Base-by-base conservation (phyloP, 83 land plant genomes). In the Isoetes engelmannii region DNA sequence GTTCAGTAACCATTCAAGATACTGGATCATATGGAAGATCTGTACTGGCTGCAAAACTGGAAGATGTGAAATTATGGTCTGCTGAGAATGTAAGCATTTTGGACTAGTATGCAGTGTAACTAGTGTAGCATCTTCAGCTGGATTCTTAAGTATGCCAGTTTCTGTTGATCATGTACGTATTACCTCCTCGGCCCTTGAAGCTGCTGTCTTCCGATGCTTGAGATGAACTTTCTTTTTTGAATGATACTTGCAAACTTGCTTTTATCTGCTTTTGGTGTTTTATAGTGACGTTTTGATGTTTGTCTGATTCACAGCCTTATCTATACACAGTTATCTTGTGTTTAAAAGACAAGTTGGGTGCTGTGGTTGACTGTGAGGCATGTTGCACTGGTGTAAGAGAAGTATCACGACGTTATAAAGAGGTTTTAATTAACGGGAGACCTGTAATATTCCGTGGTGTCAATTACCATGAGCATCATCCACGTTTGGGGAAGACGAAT, bases 401-500 rank as follows among this genome's bases (percentile, higher is more conserved):
- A 72, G 76, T 95, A 74, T 74, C 88, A 6, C 77, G 62, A 60
- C 85, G 86, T 7, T 82, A 78, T 28, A 91, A 95, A 72, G 89
- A 86, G 78, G 66, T 95, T 37, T 87, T 89, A 65, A 72, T 95
- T 7, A 95, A 95, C 74, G 92, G 96, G 4, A 74, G 77, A 13
- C 92, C 97, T 0, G 80, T 95, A 3, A 64, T 88, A 8, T 76
- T 95, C 71, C 71, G 84, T 74, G 97, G 99, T 49, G 93, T 95
- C 67, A 95, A 95, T 71, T 77, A 94, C 65, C 99, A 95, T 77
- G 99, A 95, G 67, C 97, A 91, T 77, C 99, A 95, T 75, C 99
- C 99, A 61, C 90, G 97, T 49, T 48, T 85, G 7, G 99, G 97
- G 51, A 95, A 95, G 79, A 89, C 94, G 58, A 95, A 91, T 67